Evolutionary conservation across 2,329 filamentous ascomycete genomes (phyloP), one percentile per base, ranked within the genome.

Genomic region (Basipetospora chlamydospora): DNA sequence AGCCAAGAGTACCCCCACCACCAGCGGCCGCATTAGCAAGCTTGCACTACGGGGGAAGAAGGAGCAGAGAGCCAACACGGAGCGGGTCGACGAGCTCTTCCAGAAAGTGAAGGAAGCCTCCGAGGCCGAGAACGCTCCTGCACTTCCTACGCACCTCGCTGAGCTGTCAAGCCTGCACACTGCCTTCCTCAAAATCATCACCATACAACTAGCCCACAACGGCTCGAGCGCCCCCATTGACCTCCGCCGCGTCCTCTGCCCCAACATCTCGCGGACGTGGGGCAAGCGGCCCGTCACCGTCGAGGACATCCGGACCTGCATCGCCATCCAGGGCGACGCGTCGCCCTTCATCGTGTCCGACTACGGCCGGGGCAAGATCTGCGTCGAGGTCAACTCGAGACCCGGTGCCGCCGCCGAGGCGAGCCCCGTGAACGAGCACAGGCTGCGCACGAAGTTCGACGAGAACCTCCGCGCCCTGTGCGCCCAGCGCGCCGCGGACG

Each of bases 131-230:
- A 49, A 42, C 49, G 52, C 43, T 28, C 39, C 35, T 47, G 48
- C 47, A 6, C 59, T 77, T 5, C 71, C 68, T 9, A 50, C 49
- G 13, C 70, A 73, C 46, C 57, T 76, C 28, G 52, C 63, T 39
- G 71, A 80, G 33, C 60, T 85, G 12, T 56, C 81, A 35, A 59
- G 68, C 39, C 61, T 87, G 18, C 73, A 85, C 52, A 62, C 63
- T 28, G 66, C 76, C 9, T 80, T 86, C 45, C 61, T 83, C 40
- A 76, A 77, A 47, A 75, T 79, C 0, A 59, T 84, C 17, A 68
- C 71, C 0, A 58, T 86, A 8, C 78, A 85, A 47, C 68, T 74
- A 41, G 77, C 77, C 2, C 80, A 87, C 55, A 73, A 79, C 52
- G 76, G 77, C 41, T 58, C 61, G 21, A 60, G 65, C 32, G 63